Evolutionary conservation across 352 stramenopile species (phyloP), one percentile per base, ranked within the genome.

Genomic region (Hyaloperonospora arabidopsidis): DNA sequence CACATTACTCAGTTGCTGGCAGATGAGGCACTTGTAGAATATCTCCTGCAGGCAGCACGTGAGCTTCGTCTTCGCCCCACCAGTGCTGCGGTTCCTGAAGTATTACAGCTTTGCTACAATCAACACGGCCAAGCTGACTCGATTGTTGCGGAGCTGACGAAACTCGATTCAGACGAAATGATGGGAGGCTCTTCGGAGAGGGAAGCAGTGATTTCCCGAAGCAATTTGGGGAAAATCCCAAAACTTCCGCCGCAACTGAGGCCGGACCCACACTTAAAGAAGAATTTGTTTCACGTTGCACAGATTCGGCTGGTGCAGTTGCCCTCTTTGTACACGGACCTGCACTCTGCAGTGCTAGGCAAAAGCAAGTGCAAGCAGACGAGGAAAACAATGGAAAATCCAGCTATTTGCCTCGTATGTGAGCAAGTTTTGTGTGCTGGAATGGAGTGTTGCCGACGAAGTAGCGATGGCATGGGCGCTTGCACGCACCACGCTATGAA

Each of bases 381-480:
- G 28, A 75, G 67, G 65, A 84, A 80, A 36, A 67, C 77, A 18
- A 70, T 87, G 14, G 84, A 93, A 56, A 87, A 88, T 49, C 81
- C 84, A 3, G 80, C 84, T 1, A 83, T 93, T 40, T 93, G 84
- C 29, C 52, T 93, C 0, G 65, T 89, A 25, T 93, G 84, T 28
- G 80, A 79, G 35, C 68, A 85, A 25, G 74, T 90, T 35, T 59
- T 93, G 10, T 93, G 84, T 58, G 84, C 78, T 17, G 84, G 84
- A 7, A 89, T 76, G 1, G 83, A 93, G 66, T 93, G 83, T 53
- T 93, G 83, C 45, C 72, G 80, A 38, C 70, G 79, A 43, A 67
- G 71, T 14, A 79, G 67, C 39, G 72, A 92, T 43, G 68, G 67
- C 23, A 85, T 87, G 66, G 84, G 84, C 0, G 79, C 79, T 12